These are phyloP conservation scores for Pichia sp. DNA, from an alignment of 1,139 yeast genomes.

Conservation along the genomic window DNA sequence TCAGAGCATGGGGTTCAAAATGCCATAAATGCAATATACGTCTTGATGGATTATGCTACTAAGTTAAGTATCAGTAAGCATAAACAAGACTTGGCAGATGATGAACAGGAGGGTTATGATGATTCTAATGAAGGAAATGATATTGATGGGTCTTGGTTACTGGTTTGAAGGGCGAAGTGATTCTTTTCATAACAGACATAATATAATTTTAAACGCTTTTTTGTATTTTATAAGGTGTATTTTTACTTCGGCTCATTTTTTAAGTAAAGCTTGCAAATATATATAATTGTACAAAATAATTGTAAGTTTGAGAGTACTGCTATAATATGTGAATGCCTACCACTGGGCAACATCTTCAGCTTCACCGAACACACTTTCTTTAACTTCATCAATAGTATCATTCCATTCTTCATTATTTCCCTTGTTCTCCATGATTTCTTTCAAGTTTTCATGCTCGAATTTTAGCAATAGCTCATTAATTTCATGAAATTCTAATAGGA, in stretches of 20 bases:
- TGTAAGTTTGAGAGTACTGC: neutral
- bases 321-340: conserved; percentile 35
- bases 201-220: neutral
- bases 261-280: neutral
- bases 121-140: conserved; percentile 11
- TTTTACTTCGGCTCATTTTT: neutral
- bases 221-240: neutral
- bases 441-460: conserved; percentile 55
- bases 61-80: conserved; percentile 36
- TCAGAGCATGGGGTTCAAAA: conserved; percentile 72
- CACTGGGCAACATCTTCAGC: conserved; percentile 91
- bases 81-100: conserved; percentile 15
- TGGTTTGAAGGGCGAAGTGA: conserved; percentile 21
- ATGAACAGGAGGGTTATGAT: neutral
- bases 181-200: neutral
- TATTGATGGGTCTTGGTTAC: conserved; percentile 33
- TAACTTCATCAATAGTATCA: conserved; percentile 49
- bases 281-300: neutral
- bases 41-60: conserved; percentile 74
- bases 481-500: conserved; percentile 78
- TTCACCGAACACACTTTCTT: conserved; percentile 86
- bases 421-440: conserved; percentile 47
- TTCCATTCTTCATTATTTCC: conserved; percentile 50
- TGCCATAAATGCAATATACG: conserved; percentile 74
- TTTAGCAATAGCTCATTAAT: conserved; percentile 68